Evolutionary conservation across 371 early-diverging fungal species (phyloP).

Genomic region (Globomyces sp.): DNA sequence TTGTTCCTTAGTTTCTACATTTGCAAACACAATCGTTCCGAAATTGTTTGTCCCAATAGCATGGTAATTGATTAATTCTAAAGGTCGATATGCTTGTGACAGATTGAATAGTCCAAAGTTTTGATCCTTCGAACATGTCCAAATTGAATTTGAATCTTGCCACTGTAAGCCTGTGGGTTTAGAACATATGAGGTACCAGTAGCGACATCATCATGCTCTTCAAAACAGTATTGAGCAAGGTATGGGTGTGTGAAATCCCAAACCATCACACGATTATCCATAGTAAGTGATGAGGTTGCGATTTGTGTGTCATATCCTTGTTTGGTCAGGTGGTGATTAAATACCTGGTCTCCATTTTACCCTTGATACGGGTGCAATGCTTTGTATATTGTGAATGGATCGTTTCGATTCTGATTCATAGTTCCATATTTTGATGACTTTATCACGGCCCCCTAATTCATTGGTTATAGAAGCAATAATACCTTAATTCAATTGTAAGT

Average conservation of each 20-base stretch:
- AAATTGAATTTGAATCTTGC: conserved; percentile 61
- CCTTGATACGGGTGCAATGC: conserved; percentile 69
- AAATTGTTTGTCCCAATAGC: background rate
- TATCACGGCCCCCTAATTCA: conserved; percentile 62
- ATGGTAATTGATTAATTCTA: background rate
- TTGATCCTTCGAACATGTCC: conserved; percentile 79
- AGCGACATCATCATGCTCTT: conserved; percentile 69
- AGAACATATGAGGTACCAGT: conserved; percentile 49
- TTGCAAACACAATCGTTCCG: background rate
- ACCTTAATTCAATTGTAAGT: no score
- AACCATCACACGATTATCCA: conserved; percentile 67
- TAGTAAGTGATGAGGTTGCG: conserved; percentile 68
- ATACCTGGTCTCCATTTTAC: conserved; percentile 78
- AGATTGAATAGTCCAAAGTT: conserved; percentile 61
- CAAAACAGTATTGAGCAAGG: conserved; percentile 68
- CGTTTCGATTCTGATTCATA: conserved; percentile 65
- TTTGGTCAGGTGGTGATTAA: no score
- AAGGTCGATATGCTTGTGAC: conserved; percentile 4
- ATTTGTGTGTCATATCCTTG: conserved; percentile 43
- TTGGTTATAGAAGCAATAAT: no score
- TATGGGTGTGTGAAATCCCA: conserved; percentile 77
- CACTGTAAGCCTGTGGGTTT: conserved; percentile 55
- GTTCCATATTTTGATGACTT: conserved; percentile 86
- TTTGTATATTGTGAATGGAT: conserved; percentile 65
- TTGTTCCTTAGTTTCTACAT: background rate